Base-by-base conservation (phyloP, 371 early-diverging fungal species). In the Batkoa obscura region DNA sequence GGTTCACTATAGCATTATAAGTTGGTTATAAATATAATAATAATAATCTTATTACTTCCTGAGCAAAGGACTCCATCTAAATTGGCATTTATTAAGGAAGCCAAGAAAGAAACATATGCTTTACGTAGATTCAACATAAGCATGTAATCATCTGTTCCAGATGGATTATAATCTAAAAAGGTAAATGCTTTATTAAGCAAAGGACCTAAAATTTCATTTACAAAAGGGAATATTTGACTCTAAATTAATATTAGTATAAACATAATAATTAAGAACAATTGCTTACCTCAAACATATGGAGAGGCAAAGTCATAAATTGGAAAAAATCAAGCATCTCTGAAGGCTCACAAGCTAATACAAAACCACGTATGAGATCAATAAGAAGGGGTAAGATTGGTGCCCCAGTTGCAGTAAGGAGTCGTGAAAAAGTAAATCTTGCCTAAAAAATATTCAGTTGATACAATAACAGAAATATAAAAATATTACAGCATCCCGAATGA, bases 121-220 rank as follows among this genome's bases (percentile, higher is more conserved):
- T 81, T 82, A 37, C 84, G 80, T 37, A 95, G 73, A 31, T 86
- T 84, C 8, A 75, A 66, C 52, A 84, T 67, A 41, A 84, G 68
- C 43, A 90, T 58, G 0, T 79, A 77, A 64, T 92, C 94, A 63
- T 95, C 96, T 0, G 90, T 90, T 9, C 96, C 96, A 54, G 76
- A 71, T 0, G 90, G 80, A 0, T 79, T 70, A 59, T 84, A 81
- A 62, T 88, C 83, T 30, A 93, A 67, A 58, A 88, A 84, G 49
- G 73, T 72, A 63, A 88, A 90, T 23, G 88, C 86, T 43, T 85
- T 81, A 56, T 84, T 80, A 1, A 89, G 70, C 46, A 92, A 69
- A 0, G 92, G 88, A 31, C 79, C 63, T 43, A 90, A 62, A n/a
- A 93, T 68, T 54, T 86, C 84, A 60, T 82, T 77, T 61, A 86